Conservation (phyloP, 1,284 basidiomycete genomes). For the Microbotryum silenes-acaulis region DNA sequence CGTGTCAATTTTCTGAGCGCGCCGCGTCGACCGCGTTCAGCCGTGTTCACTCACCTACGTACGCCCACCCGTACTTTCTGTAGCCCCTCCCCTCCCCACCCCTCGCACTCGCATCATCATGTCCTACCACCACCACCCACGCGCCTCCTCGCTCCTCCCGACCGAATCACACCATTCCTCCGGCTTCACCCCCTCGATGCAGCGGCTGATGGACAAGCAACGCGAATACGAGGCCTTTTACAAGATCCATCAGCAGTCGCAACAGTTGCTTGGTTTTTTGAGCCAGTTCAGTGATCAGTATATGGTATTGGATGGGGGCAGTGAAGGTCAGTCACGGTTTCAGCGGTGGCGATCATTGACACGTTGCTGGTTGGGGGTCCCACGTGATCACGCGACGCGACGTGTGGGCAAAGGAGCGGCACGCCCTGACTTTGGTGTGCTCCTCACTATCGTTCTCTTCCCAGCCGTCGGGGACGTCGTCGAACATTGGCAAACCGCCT, state of each 20-base stretch:
- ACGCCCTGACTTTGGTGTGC: background rate
- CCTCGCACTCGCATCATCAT: too few species aligned
- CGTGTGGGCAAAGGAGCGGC: too few species aligned
- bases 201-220: slow-evolving; percentile 30
- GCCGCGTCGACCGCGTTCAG: too few species aligned
- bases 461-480: slow-evolving; percentile 34
- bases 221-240: slow-evolving; percentile 29
- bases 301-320: slow-evolving; percentile 25
- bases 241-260: slow-evolving; percentile 16
- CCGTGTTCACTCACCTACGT: too few species aligned
- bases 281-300: slow-evolving; percentile 19
- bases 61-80: too few species aligned
- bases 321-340: slow-evolving; percentile 13
- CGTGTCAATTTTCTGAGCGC: too few species aligned
- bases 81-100: too few species aligned
- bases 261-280: slow-evolving; percentile 17
- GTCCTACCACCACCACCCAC: too few species aligned
- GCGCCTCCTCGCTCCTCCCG: too few species aligned
- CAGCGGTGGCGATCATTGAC: background rate
- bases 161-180: too few species aligned
- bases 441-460: background rate
- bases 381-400: too few species aligned
- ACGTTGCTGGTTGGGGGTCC: too few species aligned
- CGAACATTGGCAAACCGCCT: slow-evolving; percentile 36
- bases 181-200: slow-evolving; percentile 12